A percentile compares a stretch with the other conserved stretches of the same genome.
Conservation (phyloP, 352 stramenopile genomes). For the Albugo candida region DNA sequence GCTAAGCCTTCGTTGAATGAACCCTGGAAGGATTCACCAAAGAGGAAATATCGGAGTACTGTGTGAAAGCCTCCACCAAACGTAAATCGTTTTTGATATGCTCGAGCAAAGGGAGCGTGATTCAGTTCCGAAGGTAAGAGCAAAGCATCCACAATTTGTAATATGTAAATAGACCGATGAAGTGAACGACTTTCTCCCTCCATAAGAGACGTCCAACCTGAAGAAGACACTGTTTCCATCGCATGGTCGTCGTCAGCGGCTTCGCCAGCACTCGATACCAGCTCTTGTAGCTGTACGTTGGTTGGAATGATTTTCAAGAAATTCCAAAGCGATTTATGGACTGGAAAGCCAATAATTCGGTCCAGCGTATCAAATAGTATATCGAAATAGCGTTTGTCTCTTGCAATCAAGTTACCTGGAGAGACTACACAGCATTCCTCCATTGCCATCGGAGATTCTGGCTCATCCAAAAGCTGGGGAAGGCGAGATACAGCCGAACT, state of each 20-base stretch:
- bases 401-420: conserved; percentile 42
- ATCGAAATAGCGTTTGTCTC: conserved; percentile 53
- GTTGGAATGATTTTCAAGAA: conserved; percentile 73
- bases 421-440: conserved; percentile 9
- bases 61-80: conserved; percentile 57
- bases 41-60: conserved; percentile 69
- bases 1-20: conserved; percentile 72
- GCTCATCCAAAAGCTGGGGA: conserved; percentile 7
- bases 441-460: conserved; percentile 7
- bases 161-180: conserved; percentile 68
- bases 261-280: conserved; percentile 32
- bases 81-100: conserved; percentile 56
- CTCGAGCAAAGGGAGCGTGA: conserved; percentile 32
- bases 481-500: conserved; percentile 47
- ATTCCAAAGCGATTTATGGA: conserved; percentile 56
- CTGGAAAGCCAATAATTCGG: conserved; percentile 26
- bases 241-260: conserved; percentile 15
- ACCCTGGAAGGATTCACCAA: conserved; percentile 35
- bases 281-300: conserved; percentile 36
- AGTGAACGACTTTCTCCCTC: conserved; percentile 29
- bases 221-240: conserved; percentile 20
- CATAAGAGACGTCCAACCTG: conserved; percentile 36
- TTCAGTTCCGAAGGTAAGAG: conserved; percentile 44
- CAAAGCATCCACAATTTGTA: conserved; percentile 75
- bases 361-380: conserved; percentile 72